These are phyloP conservation scores for Phlebiopsis gigantea DNA, from an alignment of 768 basidiomycete genomes.

Conservation along the genomic window DNA sequence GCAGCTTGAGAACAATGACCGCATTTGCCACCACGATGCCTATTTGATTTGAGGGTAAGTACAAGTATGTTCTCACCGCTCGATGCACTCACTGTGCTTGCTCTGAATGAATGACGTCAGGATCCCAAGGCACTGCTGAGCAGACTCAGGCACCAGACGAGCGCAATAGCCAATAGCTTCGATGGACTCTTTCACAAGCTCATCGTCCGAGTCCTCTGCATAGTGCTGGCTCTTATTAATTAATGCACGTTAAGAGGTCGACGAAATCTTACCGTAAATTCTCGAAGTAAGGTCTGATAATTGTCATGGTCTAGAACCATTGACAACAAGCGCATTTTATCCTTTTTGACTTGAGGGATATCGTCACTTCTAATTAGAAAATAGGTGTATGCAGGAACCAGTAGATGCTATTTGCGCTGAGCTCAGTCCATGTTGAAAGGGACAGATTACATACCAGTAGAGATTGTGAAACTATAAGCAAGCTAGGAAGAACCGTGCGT, in stretches of 20 bases:
- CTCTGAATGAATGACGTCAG: conserved; percentile 80
- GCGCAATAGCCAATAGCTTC: conserved; percentile 77
- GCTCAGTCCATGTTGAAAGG: not conserved
- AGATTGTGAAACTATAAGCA: conserved; percentile 58
- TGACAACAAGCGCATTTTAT: conserved; percentile 74
- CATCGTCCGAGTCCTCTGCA: conserved; percentile 71
- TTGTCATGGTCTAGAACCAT: conserved; percentile 61
- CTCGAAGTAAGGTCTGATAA: conserved; percentile 65
- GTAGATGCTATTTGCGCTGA: conserved; percentile 48
- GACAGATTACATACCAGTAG: conserved; percentile 43
- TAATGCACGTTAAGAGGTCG: not conserved
- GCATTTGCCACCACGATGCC: conserved; percentile 76
- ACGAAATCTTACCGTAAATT: conserved; percentile 64
- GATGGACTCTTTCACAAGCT: conserved; percentile 67
- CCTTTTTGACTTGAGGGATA: conserved; percentile 55
- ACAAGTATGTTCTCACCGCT: too few relatives aligned
- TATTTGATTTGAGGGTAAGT: conserved; percentile 23
- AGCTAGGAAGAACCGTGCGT: conserved; percentile 67
- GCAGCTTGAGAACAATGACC: conserved; percentile 78
- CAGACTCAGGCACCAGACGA: conserved; percentile 57
- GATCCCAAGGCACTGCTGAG: conserved; percentile 65
- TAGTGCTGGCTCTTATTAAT: conserved; percentile 55
- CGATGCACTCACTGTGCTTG: conserved; percentile 42
- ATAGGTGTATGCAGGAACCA: conserved; percentile 54
- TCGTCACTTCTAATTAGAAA: conserved; percentile 74